Evolutionary conservation across 768 basidiomycete species (phyloP), one percentile per base, ranked within the genome.

Genomic region (Nevesoporus exiguus): DNA sequence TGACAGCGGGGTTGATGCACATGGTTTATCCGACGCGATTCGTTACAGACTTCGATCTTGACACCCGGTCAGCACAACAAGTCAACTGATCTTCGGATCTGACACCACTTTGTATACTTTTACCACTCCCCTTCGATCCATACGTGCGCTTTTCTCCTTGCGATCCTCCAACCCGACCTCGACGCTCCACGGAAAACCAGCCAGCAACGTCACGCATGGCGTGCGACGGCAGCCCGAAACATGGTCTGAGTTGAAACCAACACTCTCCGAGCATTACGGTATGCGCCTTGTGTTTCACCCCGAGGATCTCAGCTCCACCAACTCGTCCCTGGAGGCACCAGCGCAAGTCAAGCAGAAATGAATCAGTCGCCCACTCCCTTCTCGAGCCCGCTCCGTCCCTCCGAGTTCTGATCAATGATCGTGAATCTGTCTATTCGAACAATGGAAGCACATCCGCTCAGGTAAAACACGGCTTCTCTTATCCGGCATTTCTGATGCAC

Each of bases 111-210:
- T 33, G 7, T 11, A 29, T 29, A n/a, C 17, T 4, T 37, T n/a
- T 19, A 1, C 19, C 37, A 1, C n/a, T 14, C 1, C 7, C 25
- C 48, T 54, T 61, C 50, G 39, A 36, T 36, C 34, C 14, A 51
- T 60, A 1, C 40, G 29, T 51, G 36, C 45, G 0, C 45, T 24
- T 48, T 59, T 57, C 62, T 47, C 22, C 21, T 8, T 51, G 3
- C 53, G 62, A 65, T 63, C 60, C 59, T 61, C 59, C 62, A 54
- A 29, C 11, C 7, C 31, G 25, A 24, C 41, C 6, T 46, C 42
- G 10, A 27, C 42, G 53, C 6, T 46, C 42, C 7, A 27, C 42
- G 53, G 21, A 41, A 36, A 37, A 29, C 44, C 54, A 7, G 14
- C 17, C 55, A 22, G 39, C 30, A 52, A 40, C 7, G 25, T 42